Base-by-base conservation (phyloP, 495 filamentous ascomycete species). In the Polyplosphaeria fusca region DNA sequence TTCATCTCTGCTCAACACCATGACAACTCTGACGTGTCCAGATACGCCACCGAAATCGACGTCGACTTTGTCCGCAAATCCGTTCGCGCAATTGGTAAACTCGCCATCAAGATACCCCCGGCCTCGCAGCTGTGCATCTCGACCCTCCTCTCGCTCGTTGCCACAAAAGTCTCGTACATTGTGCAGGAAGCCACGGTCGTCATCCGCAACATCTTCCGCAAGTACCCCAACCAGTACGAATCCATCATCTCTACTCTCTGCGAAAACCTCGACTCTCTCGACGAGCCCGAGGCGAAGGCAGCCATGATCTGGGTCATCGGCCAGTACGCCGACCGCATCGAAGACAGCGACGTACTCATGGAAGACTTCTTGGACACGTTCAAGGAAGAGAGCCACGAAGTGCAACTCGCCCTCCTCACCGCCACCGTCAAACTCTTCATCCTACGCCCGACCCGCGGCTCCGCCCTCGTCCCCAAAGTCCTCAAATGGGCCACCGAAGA, bases 301-400 rank as follows among this genome's bases (percentile, higher is more conserved):
- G 93, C 93, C n/a, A 92, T 99, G 82, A 94, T 99, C 58, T 99
- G 93, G 93, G 90, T 99, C 50, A 97, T 99, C 64, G 93, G 93
- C 2, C 89, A 99, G 65, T 99, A 99, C 68, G 94, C 93, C 5
- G 88, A 90, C 66, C 85, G 93, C 16, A 99, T 99, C 63, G 91
- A 97, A 60, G 96, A 97, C 70, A 89, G 87, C 19, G 93, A 97
- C 60, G 88, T 85, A 0, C 79, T 99, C 0, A 81, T 99, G 3
- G 93, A 97, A 50, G 93, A 97, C 65, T 99, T 97, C 70, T 72
- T 99, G 22, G 87, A 89, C 57, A 86, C 89, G 11, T 99, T 96
- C 75, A 79, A 85, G 30, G 93, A 99, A 57, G 93, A 99, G 73
- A 86, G 89, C 0, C 81, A 95, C 30, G 93, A 99, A 67, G 93